Evolutionary conservation across 345 rosid genomes (phyloP).

Genomic region (Salix suchowensis): DNA sequence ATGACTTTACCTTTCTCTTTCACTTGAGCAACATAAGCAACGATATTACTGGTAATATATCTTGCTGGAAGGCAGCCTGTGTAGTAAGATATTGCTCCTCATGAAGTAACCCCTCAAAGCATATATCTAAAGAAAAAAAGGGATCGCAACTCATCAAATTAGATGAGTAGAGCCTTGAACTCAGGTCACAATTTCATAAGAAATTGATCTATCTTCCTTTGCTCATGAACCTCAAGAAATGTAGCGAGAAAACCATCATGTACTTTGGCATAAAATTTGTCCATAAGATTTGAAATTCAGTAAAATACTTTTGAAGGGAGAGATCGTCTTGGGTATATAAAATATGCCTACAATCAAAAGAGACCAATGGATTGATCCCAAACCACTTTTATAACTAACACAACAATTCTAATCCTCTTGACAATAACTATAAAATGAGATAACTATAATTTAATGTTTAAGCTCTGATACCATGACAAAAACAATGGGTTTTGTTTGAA

Average conservation of each 20-base stretch:
- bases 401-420: too few relatives aligned
- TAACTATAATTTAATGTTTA: too few relatives aligned
- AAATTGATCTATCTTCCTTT: constrained; percentile 11
- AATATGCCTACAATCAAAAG: too few relatives aligned
- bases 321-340: too few relatives aligned
- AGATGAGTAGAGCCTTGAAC: background rate
- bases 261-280: background rate
- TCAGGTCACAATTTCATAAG: constrained; percentile 7
- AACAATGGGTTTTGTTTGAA: too few relatives aligned
- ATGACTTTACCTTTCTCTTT: background rate
- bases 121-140: constrained; percentile 2
- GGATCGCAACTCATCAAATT: constrained; percentile 7
- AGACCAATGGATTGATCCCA: too few relatives aligned
- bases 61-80: background rate
- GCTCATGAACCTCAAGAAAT: background rate
- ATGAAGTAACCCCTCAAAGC: background rate
- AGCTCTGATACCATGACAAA: too few relatives aligned
- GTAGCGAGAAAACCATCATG: background rate
- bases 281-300: too few relatives aligned
- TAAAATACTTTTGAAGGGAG: too few relatives aligned
- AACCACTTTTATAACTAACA: too few relatives aligned
- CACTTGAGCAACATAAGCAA: background rate
- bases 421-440: too few relatives aligned
- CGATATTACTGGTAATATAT: background rate
- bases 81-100: background rate